These are phyloP conservation scores for Fusarium tanahbumbuense DNA, from an alignment of 2,329 filamentous ascomycete genomes.

Conservation along the genomic window DNA sequence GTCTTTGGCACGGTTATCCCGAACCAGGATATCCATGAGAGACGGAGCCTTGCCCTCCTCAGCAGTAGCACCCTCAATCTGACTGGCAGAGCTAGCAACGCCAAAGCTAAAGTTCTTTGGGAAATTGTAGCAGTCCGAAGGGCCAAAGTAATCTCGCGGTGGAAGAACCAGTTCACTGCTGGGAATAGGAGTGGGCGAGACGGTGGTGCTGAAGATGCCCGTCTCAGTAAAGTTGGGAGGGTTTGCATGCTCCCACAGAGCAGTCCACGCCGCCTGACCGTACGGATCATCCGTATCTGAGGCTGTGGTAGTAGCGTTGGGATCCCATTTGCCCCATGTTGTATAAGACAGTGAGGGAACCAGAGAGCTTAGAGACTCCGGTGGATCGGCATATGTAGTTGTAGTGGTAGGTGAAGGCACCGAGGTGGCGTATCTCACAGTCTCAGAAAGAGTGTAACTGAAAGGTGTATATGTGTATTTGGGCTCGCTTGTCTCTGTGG, in stretches of 20 bases:
- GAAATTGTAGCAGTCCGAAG: conserved; percentile 62
- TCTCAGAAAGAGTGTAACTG: conserved; percentile 49
- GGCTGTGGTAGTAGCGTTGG: conserved; percentile 44
- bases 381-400: conserved; percentile 47
- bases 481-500: conserved; percentile 36
- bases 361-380: conserved; percentile 43
- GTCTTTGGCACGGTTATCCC: conserved; percentile 43
- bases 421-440: conserved; percentile 50
- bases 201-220: conserved; percentile 58
- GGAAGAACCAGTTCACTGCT: conserved; percentile 66
- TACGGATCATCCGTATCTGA: conserved; percentile 48
- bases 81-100: conserved; percentile 60
- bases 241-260: conserved; percentile 50
- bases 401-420: conserved; percentile 48
- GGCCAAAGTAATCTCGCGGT: conserved; percentile 62
- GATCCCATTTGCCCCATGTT: conserved; percentile 52
- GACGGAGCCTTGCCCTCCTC: conserved; percentile 58
- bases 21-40: conserved; percentile 56
- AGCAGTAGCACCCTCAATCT: conserved; percentile 60
- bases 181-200: conserved; percentile 65
- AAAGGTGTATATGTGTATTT: conserved; percentile 47
- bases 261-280: conserved; percentile 49
- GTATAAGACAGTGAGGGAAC: conserved; percentile 48
- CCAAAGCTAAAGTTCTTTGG: conserved; percentile 60
- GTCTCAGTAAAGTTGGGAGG: conserved; percentile 51